These are phyloP conservation scores for Eutypella sp. DNA, from an alignment of 2,329 filamentous ascomycete genomes.

Conservation along the genomic window DNA sequence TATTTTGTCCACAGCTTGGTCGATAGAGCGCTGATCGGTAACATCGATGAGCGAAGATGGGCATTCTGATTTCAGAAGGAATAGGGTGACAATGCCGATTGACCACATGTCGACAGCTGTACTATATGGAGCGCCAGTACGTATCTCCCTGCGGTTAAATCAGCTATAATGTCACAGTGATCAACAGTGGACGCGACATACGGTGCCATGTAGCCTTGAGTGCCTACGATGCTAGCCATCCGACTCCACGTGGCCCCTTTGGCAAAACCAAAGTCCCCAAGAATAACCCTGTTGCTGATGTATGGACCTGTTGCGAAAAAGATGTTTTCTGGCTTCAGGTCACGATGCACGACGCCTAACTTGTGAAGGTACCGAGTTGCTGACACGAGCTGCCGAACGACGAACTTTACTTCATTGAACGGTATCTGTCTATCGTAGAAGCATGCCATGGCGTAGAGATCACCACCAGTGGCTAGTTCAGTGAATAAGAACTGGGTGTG, in stretches of 20 bases:
- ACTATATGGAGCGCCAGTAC: slow-evolving; percentile 23
- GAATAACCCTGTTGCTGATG: slow-evolving; percentile 39
- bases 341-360: slow-evolving; percentile 47
- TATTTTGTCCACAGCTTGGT: slow-evolving; percentile 8
- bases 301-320: slow-evolving; percentile 43
- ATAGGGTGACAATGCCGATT: slow-evolving; percentile 41
- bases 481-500: slow-evolving; percentile 51
- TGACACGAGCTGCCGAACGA: slow-evolving; percentile 43
- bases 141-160: slow-evolving; percentile 34
- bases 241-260: slow-evolving; percentile 36
- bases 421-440: slow-evolving; percentile 31
- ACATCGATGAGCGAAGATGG: slow-evolving; percentile 15
- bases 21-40: slow-evolving; percentile 17
- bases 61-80: slow-evolving; percentile 17
- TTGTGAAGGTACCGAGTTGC: slow-evolving; percentile 44
- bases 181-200: slow-evolving; percentile 28
- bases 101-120: slow-evolving; percentile 48
- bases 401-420: slow-evolving; percentile 39
- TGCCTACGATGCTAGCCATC: slow-evolving; percentile 42
- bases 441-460: slow-evolving; percentile 42
- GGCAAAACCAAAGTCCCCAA: slow-evolving; percentile 50
- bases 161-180: neutral
- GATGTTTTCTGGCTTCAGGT: slow-evolving; percentile 48
- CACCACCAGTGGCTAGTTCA: slow-evolving; percentile 51
- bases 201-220: slow-evolving; percentile 45